Evolutionary conservation across 495 filamentous ascomycete species (phyloP), one percentile per base, ranked within the genome.

Genomic region (Penicillium fimorum): DNA sequence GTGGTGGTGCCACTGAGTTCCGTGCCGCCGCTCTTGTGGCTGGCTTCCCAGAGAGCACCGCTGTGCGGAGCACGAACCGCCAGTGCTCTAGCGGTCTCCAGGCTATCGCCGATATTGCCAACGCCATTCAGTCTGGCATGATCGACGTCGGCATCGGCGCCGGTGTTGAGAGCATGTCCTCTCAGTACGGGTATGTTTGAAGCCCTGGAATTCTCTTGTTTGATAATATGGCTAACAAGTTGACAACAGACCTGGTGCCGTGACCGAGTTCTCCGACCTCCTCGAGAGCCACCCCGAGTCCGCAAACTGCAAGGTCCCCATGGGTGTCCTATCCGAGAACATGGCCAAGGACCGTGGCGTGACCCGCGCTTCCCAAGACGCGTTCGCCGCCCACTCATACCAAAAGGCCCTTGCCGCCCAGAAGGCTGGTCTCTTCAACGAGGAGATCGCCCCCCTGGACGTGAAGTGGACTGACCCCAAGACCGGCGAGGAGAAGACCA

Each of bases 121-220:
- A 97, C 75, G 88, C 87, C 53, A 91, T 98, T 67, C 78, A 79
- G 59, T 67, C 84, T 5, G 95, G 91, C 48, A 95, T 96, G 90
- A 97, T 98, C 65, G 93, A 97, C 47, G 74, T 97, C 56, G 94
- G 94, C 61, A 86, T 97, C 61, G 94, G 92, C 53, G 91, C 92
- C 5, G 94, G 94, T 68, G 92, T 96, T n/a, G 94, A 98, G 85
- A 91, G 87, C 77, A 98, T 98, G 94, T 88, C 84, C 69, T 80
- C 79, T 53, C 89, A 97, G 66, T 97, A 97, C 69, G 92, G 92
- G 84, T 88, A 77, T 64, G 83, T 69, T 50, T 22, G 5, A n/a
- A 6, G 9, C 22, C 5, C 35, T 2, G 2, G 13, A 33, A 47
- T 30, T 40, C 25, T 22, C 0, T 37, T 10, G 6, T 15, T 42